Conservation (phyloP, 2,329 filamentous ascomycete genomes). For the Aureobasidium pullulans region DNA sequence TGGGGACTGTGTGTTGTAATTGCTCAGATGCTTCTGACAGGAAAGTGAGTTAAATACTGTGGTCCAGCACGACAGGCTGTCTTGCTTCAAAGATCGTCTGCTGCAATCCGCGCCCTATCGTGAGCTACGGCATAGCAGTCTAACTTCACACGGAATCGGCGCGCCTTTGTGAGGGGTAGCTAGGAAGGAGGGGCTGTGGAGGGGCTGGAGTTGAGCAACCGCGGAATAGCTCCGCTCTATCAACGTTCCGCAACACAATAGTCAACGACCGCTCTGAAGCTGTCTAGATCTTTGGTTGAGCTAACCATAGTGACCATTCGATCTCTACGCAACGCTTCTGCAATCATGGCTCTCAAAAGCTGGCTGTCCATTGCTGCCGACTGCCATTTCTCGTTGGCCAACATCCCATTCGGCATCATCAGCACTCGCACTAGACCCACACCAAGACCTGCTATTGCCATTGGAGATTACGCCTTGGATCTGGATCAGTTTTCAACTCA, state of each 20-base stretch:
- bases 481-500: conserved; percentile 54
- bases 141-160: neutral
- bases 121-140: neutral
- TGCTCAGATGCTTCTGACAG: neutral
- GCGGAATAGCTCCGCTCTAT: neutral
- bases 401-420: conserved; percentile 79
- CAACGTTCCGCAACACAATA: neutral
- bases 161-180: conserved; percentile 9
- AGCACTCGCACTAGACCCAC: conserved; percentile 50
- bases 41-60: neutral
- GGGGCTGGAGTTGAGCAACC: neutral
- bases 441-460: conserved; percentile 61
- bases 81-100: neutral
- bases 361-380: conserved; percentile 54
- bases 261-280: neutral
- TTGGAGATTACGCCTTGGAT: conserved; percentile 66
- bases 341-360: conserved; percentile 35
- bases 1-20: neutral
- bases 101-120: neutral
- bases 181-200: neutral
- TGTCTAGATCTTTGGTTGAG: too few species aligned
- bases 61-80: neutral
- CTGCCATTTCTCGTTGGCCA: conserved; percentile 67
- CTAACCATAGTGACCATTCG: too few species aligned
- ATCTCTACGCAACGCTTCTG: neutral